Base-by-base conservation (phyloP, 345 rosid species). In the Lagerstroemia speciosa region DNA sequence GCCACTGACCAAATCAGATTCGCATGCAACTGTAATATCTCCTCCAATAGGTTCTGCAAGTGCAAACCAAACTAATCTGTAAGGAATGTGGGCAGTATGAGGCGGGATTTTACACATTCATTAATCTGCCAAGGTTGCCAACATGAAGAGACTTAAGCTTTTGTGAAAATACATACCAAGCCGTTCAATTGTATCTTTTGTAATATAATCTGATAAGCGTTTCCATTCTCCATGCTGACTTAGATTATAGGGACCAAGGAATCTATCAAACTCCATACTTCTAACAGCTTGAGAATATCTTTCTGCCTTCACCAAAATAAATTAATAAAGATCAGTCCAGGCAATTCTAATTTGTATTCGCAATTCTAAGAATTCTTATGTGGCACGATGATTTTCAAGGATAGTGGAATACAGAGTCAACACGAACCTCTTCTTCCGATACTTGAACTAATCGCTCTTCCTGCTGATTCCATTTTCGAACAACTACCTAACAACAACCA, bases 41-140 rank as follows among this genome's bases (percentile, higher is more conserved):
- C 97, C 97, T 73, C 96, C 97, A 75, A 93, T 79, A 32, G 98
- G 97, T 76, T 89, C 98, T 93, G 87, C 63, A n/a, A n/a, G n/a
- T n/a, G n/a, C n/a, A 68, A 69, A 72, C 64, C 63, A 58, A 53
- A 53, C 29, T 24, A 8, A 53, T 27, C 63, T 58, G 34, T 58
- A 12, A 27, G n/a, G 12, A 58, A 30, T 30, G 62, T 27, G 27
- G 63, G 32, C 63, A 26, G 20, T 30, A 26, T 58, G 15, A 58
- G 10, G 63, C 16, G 6, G 11, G 32, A 17, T 48, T 15, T 16
- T 20, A 41, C 17, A 41, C 11, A 15, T 41, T 41, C 46, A 17
- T 50, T 19, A 1, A 50, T 14, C 24, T 27, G 40, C 26, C 17
- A 71, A 31, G 52, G 61, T 29, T 60, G 22, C 20, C 2, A 3